Evolutionary conservation across 768 basidiomycete species (phyloP), one percentile per base, ranked within the genome.

Genomic region (Calocybe cyanea): DNA sequence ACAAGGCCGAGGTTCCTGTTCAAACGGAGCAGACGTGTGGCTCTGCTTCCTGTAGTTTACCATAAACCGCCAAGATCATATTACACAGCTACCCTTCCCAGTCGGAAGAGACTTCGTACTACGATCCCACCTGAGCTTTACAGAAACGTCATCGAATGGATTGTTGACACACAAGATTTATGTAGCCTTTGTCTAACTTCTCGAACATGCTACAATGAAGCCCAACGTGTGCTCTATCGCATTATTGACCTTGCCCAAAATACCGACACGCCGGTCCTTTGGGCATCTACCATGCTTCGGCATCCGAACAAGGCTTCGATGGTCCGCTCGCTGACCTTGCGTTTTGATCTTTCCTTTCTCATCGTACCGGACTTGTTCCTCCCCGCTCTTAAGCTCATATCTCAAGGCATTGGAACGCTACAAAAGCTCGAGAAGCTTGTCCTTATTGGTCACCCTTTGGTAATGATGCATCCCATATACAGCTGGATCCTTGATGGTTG

Each of bases 401-500:
- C 54, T 2, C 50, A 51, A 23, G 57, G 54, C 14, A 41, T 58
- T 9, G 36, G 30, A 25, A 34, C 43, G 25, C 50, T 58, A 3
- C 40, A 20, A n/a, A 52, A 49, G 14, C 47, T 58, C 14, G 36
- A 46, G 19, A 52, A 36, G 17, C 54, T 52, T 34, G 43, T 51
- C 5, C 46, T 56, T 11, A 10, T 49, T 18, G 57, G 57, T 5
- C 54, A 58, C 43, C 48, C 54, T 19, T 41, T 38, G 25, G 57
- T 45, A 19, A 58, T 56, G 54, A 58, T 56, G 57, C 50, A 56
- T 45, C 54, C 52, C 9, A 47, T 56, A 33, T 40, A 53, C 24
- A 45, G 48, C 14, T 54, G 57, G 54, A 45, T 58, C 17, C 52
- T 58, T 38, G 57, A 58, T 38, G 54, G 50, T n/a, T 55, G 52